Evolutionary conservation across 2,329 filamentous ascomycete species (phyloP), one percentile per base, ranked within the genome.

Genomic region (Bipolaris sorokiniana): DNA sequence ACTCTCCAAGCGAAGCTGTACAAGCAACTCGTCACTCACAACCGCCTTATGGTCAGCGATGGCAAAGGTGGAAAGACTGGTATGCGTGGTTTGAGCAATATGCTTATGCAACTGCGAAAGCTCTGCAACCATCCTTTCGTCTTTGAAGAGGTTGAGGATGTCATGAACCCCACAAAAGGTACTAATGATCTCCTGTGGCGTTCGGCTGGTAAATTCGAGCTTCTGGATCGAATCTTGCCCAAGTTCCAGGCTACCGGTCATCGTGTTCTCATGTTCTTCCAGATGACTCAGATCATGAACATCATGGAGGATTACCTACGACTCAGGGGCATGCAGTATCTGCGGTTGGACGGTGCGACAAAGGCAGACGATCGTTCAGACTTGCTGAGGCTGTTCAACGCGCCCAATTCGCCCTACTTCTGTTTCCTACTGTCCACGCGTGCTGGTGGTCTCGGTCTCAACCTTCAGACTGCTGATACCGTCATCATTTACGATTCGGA

Each of bases 281-380:
- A 99, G 77, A 99, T 99, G 95, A 99, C 95, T 3, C 93, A 96
- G 61, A 99, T 99, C 75, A 99, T 99, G 95, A 97, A 99, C 79
- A 99, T 99, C 72, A 98, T 99, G 95, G 95, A 99, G 70, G 95
- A 99, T 76, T 99, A 96, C 76, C 79, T 99, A 61, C 89, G 94
- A 3, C 89, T 92, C 71, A 86, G 91, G 63, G 90, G 89, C 45
- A 83, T 97, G 66, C 84, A 90, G 71, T 99, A 96, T 75, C 84
- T 99, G 65, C 92, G 95, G 75, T 83, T 99, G 58, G 95, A 99
- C 72, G 95, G 95, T 81, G 95, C 92, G 0, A 99, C 95, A 44
- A 99, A 99, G 77, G 93, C 95, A 1, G 95, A 99, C 72, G 95
- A 99, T 78, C 91, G 95, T 65, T 97, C 93, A 1, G 92, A 97